Evolutionary conservation across 371 early-diverging fungal genomes (phyloP).

Genomic region (Mucor mucedo): DNA sequence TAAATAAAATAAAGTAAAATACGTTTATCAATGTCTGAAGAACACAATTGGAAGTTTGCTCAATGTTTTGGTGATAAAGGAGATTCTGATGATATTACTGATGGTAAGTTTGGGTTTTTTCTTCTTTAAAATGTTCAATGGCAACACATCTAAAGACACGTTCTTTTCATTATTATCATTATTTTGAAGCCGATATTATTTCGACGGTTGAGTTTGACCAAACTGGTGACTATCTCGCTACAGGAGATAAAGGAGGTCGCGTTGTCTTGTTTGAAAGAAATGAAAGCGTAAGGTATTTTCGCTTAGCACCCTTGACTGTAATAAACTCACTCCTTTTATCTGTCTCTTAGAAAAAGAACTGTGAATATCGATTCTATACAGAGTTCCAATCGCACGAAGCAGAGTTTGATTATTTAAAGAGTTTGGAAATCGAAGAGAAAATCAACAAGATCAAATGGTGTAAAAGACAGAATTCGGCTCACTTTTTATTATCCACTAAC

Average conservation of each 20-base stretch:
- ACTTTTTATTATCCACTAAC: constrained; percentile 97
- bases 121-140: background rate
- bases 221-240: constrained; percentile 96
- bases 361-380: constrained; percentile 98
- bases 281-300: constrained; percentile 78
- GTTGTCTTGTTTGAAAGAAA: constrained; percentile 97
- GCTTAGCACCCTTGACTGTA: background rate
- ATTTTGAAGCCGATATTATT: constrained; percentile 90
- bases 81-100: constrained; percentile 96
- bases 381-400: constrained; percentile 99
- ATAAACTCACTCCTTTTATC: background rate
- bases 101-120: constrained; percentile 71
- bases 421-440: constrained; percentile 99
- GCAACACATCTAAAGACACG: constrained; percentile 1
- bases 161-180: background rate
- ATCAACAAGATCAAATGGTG: constrained; percentile 99
- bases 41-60: constrained; percentile 87
- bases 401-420: constrained; percentile 99
- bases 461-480: constrained; percentile 92
- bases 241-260: constrained; percentile 97
- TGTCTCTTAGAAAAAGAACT: constrained; percentile 87
- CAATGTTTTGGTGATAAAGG: constrained; percentile 99
- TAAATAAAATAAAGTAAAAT: no score
- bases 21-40: constrained; percentile 15
- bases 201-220: constrained; percentile 98